Evolutionary conservation across 176 grass and related monocot species (phyloP), one percentile per base, ranked within the genome.

Genomic region (Musa beccarii): DNA sequence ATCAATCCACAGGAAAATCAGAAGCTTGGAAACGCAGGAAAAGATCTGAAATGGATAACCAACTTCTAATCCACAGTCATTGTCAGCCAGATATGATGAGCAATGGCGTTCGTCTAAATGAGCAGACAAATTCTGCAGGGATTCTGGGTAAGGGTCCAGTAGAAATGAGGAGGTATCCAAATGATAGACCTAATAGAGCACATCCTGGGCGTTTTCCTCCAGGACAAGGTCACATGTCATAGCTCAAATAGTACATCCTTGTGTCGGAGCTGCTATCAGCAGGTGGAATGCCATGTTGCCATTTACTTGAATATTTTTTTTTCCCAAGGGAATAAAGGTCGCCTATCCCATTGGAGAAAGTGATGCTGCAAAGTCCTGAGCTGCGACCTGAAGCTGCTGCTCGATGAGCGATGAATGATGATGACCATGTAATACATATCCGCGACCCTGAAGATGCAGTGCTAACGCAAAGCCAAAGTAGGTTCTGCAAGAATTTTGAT

Each of bases 1-100:
- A 74, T 74, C 85, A 92, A 74, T 86, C 57, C 79, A 69, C 87
- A 56, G 83, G 93, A 66, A 88, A 86, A 65, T 94, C 95, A 43
- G 95, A 94, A 89, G 90, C 81, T 11, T 94, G 90, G 95, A 99
- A 94, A 63, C 89, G 95, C 9, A 75, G 95, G 13, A 91, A 80
- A 77, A 94, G 95, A 88, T 82, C 86, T 67, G 86, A 87, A 54
- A 49, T 79, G 24, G 85, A 84, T 79, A 89, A 71, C 69, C 87
- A 89, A 19, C 78, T 83, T 72, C 87, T 83, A 63, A 73, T 59
- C 9, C 82, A 87, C 61, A 26, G 78, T 49, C 76, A 62, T 43
- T 88, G 84, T 63, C 92, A 87, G 63, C 76, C 78, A 65, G 62
- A 81, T 75, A 21, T 79, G 25, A 78, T 81, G 72, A 82, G 85